A percentile compares a stretch with the other conserved stretches of the same genome.
Evolutionary conservation across 2,329 filamentous ascomycete genomes (phyloP).

Genomic region (Coniochaeta prunicola): DNA sequence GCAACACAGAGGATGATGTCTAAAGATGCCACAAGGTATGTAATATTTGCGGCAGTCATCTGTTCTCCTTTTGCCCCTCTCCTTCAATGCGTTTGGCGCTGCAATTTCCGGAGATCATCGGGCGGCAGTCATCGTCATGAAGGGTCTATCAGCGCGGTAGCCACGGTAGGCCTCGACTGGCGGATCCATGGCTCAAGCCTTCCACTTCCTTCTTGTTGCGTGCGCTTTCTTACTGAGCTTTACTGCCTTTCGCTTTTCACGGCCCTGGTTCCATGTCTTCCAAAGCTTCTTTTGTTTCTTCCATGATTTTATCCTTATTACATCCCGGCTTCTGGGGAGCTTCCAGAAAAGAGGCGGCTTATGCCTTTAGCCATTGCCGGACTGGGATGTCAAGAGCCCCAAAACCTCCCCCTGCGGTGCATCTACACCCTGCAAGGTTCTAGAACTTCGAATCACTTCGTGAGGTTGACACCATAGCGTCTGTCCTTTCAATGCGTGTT

Average conservation of each 20-base stretch:
- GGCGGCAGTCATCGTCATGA: background rate
- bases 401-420: background rate
- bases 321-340: constrained; percentile 3
- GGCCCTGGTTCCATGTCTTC: background rate
- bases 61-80: constrained; percentile 13
- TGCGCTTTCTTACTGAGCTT: background rate
- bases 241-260: background rate
- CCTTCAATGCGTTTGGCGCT: constrained; percentile 9
- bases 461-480: background rate
- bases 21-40: constrained; percentile 24
- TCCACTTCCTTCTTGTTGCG: background rate
- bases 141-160: background rate
- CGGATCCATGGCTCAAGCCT: background rate
- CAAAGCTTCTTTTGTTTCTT: constrained; percentile 1
- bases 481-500: background rate
- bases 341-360: constrained; percentile 4
- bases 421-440: background rate
- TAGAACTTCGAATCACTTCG: background rate
- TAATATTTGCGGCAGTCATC: constrained; percentile 30
- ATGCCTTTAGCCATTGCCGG: constrained; percentile 6
- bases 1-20: constrained; percentile 58
- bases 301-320: constrained; percentile 5
- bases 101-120: background rate
- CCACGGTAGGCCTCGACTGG: background rate
- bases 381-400: background rate